Base-by-base conservation (phyloP, 1,284 basidiomycete species). In the Cryptococcus sp. region DNA sequence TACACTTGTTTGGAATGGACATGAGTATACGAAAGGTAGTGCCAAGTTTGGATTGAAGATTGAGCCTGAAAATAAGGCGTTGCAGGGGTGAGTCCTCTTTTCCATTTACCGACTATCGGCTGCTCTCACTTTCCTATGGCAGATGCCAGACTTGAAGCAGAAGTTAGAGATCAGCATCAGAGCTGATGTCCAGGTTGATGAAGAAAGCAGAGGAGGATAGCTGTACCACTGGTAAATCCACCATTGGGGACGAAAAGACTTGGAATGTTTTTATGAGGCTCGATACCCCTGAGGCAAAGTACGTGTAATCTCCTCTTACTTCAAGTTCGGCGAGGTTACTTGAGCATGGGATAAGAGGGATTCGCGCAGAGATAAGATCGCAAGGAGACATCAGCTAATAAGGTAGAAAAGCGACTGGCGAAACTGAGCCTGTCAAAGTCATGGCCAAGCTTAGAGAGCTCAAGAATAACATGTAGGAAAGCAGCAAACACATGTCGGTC, bases 1-100 rank as follows among this genome's bases (percentile, higher is more conserved):
- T 53, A 97, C 94, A 0, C 69, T 88, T 45, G 85, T 91, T 7
- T 92, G 87, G 77, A 86, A 87, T 64, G 94, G 94, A 0, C 94
- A 98, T 76, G 92, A 96, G 74, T 96, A 93, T 77, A 93, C 91
- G 3, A 76, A 75, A 7, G 81, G 81, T 40, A 91, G 80, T 58
- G 73, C 66, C 45, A 72, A 72, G 53, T 74, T 75, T 48, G 72
- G 70, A 3, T 54, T 70, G 24, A 58, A 49, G 16, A 54, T 74
- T 32, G 72, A 76, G 59, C 70, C 70, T 2, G 53, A 70, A 23
- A 75, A 76, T 54, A 53, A 62, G 45, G 61, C 57, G n/a, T 53
- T 75, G 42, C 61, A 68, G 55, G 57, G 63, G 72, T 70, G 45
- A 50, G 70, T 56, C 4, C 14, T 28, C 18, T 7, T n/a, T n/a